Base-by-base conservation (phyloP, 495 filamentous ascomycete genomes). In the Penicillium robsamsonii region DNA sequence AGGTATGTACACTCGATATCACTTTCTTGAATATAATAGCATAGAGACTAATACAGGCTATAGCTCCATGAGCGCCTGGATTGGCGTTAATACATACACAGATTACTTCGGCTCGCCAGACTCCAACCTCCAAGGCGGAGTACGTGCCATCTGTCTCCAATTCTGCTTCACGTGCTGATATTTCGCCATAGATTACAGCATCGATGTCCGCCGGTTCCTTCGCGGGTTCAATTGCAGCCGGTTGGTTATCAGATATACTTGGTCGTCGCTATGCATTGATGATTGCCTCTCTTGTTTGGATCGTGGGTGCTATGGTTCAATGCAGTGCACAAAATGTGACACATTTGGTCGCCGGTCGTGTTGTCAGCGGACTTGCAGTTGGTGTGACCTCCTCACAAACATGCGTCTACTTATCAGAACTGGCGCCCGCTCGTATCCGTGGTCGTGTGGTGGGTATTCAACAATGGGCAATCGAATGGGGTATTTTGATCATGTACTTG, bases 401-500 rank as follows among this genome's bases (percentile, higher is more conserved):
- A 0, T 87, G 85, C n/a, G 88, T 91, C n/a, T 92, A 91, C 69
- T 79, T 90, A 4, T 87, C 87, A 41, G 87, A 92, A 64, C 81
- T 90, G 37, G 82, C 87, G 5, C 82, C 83, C 47, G 82, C 84
- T 22, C 80, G 84, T 37, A 85, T 85, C 68, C 77, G 82, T 37
- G 88, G 88, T 31, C 83, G 81, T 0, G 80, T 92, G 46, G 83
- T 91, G 47, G 81, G 87, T 42, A 88, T 90, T 55, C 87, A 91
- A 59, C 88, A 91, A 69, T 81, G 86, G 59, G 85, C 88, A 24
- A 90, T 92, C 47, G 86, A 88, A 75, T 87, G 83, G 77, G 86
- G 87, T 69, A 81, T 83, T 37, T 70, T 81, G 35, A 80, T 84
- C 56, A 85, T 85, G 81, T 85, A 78, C 63, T 75, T 85, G 59